A percentile compares a stretch with the other conserved stretches of the same genome.
Evolutionary conservation across 257 asterid species (phyloP).

Genomic region (Echites panduratus): DNA sequence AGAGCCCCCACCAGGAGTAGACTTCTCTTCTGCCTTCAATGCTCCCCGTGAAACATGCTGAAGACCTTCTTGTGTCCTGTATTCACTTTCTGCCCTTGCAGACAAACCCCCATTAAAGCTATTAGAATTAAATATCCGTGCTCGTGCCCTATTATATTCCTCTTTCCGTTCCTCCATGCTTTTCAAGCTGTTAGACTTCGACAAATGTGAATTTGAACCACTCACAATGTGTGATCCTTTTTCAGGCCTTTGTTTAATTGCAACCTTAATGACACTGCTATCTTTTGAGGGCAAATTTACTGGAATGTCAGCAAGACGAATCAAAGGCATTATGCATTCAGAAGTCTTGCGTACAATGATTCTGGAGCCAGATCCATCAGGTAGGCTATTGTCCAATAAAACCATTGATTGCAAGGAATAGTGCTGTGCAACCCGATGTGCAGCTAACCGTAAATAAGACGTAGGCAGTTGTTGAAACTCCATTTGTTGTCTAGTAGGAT

Average conservation of each 20-base stretch:
- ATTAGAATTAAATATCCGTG: constrained; percentile 83
- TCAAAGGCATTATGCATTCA: constrained; percentile 56
- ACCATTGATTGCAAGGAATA: constrained; percentile 97
- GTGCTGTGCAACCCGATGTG: constrained; percentile 98
- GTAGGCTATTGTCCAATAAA: constrained; percentile 74
- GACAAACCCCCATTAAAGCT: constrained; percentile 49
- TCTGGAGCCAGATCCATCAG: constrained; percentile 89
- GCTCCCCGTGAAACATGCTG: constrained; percentile 48
- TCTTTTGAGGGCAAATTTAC: constrained; percentile 40
- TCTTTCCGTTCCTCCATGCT: constrained; percentile 98
- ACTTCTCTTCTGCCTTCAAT: constrained; percentile 52
- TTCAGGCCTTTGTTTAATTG: constrained; percentile 95
- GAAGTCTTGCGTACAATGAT: constrained; percentile 77
- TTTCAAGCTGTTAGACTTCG: constrained; percentile 62
- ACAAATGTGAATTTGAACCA: constrained; percentile 40
- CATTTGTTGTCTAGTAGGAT: constrained; percentile 84
- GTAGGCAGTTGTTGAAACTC: constrained; percentile 96
- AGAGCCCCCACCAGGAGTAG: constrained; percentile 35
- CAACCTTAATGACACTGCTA: constrained; percentile 31
- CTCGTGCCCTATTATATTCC: constrained; percentile 95
- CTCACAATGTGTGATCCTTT: constrained; percentile 46
- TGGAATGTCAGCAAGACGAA: constrained; percentile 54
- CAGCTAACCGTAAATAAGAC: constrained; percentile 95
- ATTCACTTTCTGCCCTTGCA: constrained; percentile 54
- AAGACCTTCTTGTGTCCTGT: constrained; percentile 51